Conservation (phyloP, 73 alveolate species). For the Paramecium sonneborni region DNA sequence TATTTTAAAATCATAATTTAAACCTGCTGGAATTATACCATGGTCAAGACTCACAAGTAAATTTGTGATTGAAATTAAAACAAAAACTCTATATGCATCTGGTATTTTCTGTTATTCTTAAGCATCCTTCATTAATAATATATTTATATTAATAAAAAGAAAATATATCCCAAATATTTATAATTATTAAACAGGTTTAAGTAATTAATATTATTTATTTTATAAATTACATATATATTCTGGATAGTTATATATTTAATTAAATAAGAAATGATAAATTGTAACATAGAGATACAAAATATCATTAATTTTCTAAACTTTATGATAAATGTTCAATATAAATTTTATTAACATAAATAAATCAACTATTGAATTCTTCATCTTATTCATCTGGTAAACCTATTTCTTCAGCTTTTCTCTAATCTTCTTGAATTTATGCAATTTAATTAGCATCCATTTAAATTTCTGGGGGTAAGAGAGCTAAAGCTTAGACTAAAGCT, state of each 20-base stretch:
- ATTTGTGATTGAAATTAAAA: constrained; percentile 58
- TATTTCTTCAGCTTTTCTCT: constrained; percentile 62
- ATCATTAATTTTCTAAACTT: background rate
- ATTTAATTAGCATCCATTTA: constrained; percentile 82
- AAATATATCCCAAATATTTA: background rate
- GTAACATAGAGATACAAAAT: too few relatives aligned
- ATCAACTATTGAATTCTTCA: constrained; percentile 76
- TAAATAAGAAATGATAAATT: too few relatives aligned
- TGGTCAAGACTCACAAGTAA: constrained; percentile 90
- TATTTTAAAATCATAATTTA: background rate
- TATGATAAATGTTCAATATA: background rate
- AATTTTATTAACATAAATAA: background rate
- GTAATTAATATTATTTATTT: too few relatives aligned
- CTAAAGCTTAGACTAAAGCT: constrained; percentile 85
- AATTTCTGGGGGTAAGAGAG: constrained; percentile 82
- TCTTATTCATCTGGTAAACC: constrained; percentile 91
- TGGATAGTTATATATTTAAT: too few relatives aligned
- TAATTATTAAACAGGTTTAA: background rate
- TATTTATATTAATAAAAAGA: background rate
- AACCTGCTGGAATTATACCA: constrained; percentile 96
- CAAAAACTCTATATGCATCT: constrained; percentile 9
- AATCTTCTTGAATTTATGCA: constrained; percentile 73
- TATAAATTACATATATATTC: too few relatives aligned
- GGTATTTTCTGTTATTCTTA: background rate
- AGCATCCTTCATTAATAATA: background rate